Evolutionary conservation across 768 basidiomycete species (phyloP), one percentile per base, ranked within the genome.

Genomic region (Russula dissimulans): DNA sequence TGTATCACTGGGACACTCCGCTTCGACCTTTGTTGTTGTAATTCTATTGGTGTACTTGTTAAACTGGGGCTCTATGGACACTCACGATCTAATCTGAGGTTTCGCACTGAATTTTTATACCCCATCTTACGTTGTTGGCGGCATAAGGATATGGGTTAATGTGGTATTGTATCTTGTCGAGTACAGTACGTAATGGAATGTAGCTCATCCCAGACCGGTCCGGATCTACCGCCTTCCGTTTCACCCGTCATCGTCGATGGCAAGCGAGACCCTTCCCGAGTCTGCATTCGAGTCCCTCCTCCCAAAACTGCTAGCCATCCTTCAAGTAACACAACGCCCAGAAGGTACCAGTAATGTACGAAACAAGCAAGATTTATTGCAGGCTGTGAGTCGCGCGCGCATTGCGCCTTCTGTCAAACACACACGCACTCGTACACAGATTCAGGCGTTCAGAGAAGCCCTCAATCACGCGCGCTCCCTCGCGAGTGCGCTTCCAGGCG

Each of bases 361-460:
- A 60, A 78, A 81, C 18, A 87, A 81, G 65, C 88, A 88, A 66
- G 78, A 80, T 17, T 75, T 89, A 7, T 74, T 89, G 9, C 81
- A 84, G 61, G 83, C 86, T 36, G 87, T 87, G 54, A 42, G 59
- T 60, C 15, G 12, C 3, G 55, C 3, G 55, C 62, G n/a, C 66
- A 5, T 4, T 26, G 22, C 1, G 10, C 36, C 26, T 31, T 4
- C 14, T 17, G 22, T n/a, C n/a, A n/a, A n/a, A n/a, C 38, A 22
- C n/a, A n/a, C n/a, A 3, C 32, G n/a, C 11, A 4, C 9, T 1
- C 26, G n/a, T 10, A 3, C 26, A n/a, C 52, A 91, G 89, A 87
- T 86, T 31, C 87, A 84, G 64, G 84, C 86, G 34, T 85, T 88
- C 71, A 86, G 83, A 65, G 81, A 73, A 57, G 69, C 78, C 10